Evolutionary conservation across 352 stramenopile genomes (phyloP).

Genomic region (Phytophthora melonis): DNA sequence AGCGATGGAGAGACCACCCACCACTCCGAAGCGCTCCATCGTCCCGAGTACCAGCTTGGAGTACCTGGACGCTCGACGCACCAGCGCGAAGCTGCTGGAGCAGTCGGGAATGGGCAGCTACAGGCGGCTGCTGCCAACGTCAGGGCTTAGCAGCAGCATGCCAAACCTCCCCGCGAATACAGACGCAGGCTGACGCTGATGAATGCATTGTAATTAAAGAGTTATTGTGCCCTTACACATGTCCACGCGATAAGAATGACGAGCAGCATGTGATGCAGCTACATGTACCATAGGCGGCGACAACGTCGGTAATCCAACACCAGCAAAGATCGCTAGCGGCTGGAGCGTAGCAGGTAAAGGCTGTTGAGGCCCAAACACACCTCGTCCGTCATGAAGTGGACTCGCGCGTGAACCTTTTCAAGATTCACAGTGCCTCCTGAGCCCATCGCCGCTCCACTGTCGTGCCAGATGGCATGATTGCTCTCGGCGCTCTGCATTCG

Average conservation of each 20-base stretch:
- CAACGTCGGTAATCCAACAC: too few relatives aligned
- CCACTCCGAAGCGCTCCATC: constrained; percentile 17
- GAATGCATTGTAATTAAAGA: too few relatives aligned
- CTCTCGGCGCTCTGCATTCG: not conserved
- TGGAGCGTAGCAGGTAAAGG: too few relatives aligned
- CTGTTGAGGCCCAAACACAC: too few relatives aligned
- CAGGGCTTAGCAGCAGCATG: constrained; percentile 26
- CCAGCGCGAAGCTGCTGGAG: constrained; percentile 30
- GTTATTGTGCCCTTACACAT: too few relatives aligned
- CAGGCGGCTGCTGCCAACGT: constrained; percentile 5
- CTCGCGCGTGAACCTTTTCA: not conserved
- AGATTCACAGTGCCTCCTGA: constrained; percentile 3
- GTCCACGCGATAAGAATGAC: too few relatives aligned
- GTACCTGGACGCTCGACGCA: constrained; percentile 20
- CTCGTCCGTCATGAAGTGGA: not conserved
- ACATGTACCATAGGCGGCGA: too few relatives aligned
- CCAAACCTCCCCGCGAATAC: constrained; percentile 13
- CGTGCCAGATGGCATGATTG: constrained; percentile 21
- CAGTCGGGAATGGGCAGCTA: constrained; percentile 39
- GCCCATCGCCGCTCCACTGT: constrained; percentile 17
- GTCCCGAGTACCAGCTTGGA: constrained; percentile 25
- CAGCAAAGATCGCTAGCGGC: too few relatives aligned
- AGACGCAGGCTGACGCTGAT: not conserved
- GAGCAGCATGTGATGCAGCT: too few relatives aligned
- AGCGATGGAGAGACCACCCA: constrained; percentile 6